Evolutionary conservation across 2,329 filamentous ascomycete species (phyloP), one percentile per base, ranked within the genome.

Genomic region (Lomentospora prolificans): DNA sequence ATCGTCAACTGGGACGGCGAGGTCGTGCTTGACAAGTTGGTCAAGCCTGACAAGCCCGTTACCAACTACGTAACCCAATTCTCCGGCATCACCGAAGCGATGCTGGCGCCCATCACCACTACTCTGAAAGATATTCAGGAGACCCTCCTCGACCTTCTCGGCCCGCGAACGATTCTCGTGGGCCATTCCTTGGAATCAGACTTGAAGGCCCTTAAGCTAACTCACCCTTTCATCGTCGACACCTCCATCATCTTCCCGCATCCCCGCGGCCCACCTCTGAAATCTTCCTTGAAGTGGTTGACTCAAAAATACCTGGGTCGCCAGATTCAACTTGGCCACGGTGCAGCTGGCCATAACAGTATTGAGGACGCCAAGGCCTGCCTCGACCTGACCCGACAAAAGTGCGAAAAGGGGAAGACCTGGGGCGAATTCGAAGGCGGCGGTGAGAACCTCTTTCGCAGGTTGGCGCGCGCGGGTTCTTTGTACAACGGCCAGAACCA

Each of bases 201-300:
- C 66, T 79, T 96, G 30, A 89, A 84, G 59, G 92, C 91, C 1
- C 75, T 99, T 27, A 87, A 85, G 65, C 77, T 96, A 58, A 87
- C 89, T 0, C 94, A 97, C 67, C 94, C 94, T 0, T 96, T 91
- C 72, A 85, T 99, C 62, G 82, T 96, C 65, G 94, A 99, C 70
- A 97, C 94, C 0, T 84, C 89, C 10, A 79, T 97, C 33, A 78
- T 96, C 54, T 99, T 88, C 66, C 91, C 92, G 1, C 94, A 99
- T 66, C 87, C 90, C 8, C 86, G 90, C 33, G 94, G 94, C 0
- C 86, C 90, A 1, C 92, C 92, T 0, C 79, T 95, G 59, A 97
- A 95, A 67, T 90, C 89, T 41, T 90, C 89, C 2, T 78, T 99
- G 56, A 96, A 95, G 71, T 97, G 84, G 77, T 81, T 99, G 2